phyloP scores from a whole-genome alignment of 805 yeast genomes.

The Lipomyces anomalus region DNA sequence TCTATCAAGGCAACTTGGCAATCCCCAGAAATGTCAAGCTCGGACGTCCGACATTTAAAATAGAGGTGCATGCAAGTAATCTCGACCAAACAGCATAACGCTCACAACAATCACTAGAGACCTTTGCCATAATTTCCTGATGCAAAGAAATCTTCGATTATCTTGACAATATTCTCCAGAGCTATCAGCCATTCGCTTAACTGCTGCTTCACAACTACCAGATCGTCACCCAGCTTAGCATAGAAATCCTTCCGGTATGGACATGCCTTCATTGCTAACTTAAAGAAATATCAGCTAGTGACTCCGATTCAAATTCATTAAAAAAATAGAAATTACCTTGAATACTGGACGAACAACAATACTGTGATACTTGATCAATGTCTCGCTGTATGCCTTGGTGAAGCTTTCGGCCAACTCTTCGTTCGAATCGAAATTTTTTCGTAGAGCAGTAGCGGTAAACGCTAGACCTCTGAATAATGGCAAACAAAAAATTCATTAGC shows the following conservation, averaged over 20 bases:
- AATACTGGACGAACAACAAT: constrained; percentile 79
- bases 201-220: constrained; percentile 59
- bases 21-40: too few species aligned
- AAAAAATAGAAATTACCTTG: constrained; percentile 39
- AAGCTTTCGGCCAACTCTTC: constrained; percentile 70
- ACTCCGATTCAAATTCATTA: neutral
- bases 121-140: constrained; percentile 87
- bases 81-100: too few species aligned
- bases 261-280: constrained; percentile 88
- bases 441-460: constrained; percentile 85
- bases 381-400: constrained; percentile 77
- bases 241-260: constrained; percentile 86
- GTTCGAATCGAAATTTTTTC: constrained; percentile 62
- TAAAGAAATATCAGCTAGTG: neutral
- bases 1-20: neutral
- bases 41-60: too few species aligned
- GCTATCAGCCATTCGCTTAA: constrained; percentile 69
- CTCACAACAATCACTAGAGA: too few species aligned
- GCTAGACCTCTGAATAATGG: constrained; percentile 60
- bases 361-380: constrained; percentile 74
- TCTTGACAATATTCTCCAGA: constrained; percentile 64
- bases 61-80: too few species aligned
- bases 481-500: neutral
- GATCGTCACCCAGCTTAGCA: constrained; percentile 72
- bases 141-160: constrained; percentile 67